phyloP scores from a whole-genome alignment of 441 rosid species.

The Erysimum pusillum region DNA sequence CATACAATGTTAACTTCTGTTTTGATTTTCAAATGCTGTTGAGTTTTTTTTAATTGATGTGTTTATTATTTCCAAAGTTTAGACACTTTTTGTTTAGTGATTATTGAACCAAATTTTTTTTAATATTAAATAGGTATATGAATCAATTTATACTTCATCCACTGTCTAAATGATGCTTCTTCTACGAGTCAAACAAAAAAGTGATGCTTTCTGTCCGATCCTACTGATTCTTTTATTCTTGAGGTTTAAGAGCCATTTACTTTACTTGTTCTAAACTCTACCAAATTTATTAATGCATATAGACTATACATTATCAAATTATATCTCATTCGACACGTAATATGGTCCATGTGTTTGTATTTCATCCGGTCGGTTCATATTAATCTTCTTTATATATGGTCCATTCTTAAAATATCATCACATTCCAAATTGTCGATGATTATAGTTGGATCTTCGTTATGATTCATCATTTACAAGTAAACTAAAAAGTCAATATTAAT shows the following conservation, averaged over 20 bases:
- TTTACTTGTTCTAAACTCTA: constrained; percentile 45
- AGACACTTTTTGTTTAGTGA: too few species aligned
- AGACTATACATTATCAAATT: background rate
- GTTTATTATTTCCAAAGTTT: too few species aligned
- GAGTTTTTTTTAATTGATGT: too few species aligned
- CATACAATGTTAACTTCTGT: too few species aligned
- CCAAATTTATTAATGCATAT: constrained; percentile 8
- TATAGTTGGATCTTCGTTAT: background rate
- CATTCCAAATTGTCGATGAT: background rate
- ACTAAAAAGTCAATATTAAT: background rate
- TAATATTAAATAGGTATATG: too few species aligned
- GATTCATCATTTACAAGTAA: background rate
- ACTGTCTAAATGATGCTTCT: constrained; percentile 35
- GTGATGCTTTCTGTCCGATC: constrained; percentile 22
- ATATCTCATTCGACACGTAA: constrained; percentile 28
- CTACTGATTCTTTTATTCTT: constrained; percentile 34
- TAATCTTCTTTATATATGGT: constrained; percentile 18
- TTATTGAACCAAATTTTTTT: too few species aligned
- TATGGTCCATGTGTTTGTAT: constrained; percentile 27
- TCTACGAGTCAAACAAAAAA: constrained; percentile 18
- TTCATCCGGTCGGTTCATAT: constrained; percentile 32
- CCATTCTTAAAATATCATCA: background rate
- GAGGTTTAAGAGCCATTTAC: constrained; percentile 8
- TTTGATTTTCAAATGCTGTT: too few species aligned
- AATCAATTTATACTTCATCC: background rate